Evolutionary conservation across 1,284 basidiomycete genomes (phyloP), one percentile per base, ranked within the genome.

Genomic region (Meira nashicola): DNA sequence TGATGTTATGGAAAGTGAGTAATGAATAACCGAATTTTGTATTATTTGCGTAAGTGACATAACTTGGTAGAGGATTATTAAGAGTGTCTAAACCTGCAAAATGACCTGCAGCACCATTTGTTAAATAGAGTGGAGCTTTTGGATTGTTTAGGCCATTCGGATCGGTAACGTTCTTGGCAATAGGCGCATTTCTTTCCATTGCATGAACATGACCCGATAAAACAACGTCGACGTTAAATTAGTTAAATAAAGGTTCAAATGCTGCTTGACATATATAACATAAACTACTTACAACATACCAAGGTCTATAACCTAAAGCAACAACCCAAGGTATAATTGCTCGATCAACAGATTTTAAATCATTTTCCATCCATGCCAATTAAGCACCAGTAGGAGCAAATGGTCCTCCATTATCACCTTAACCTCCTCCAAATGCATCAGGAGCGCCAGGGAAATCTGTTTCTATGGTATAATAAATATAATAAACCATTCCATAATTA

Each of bases 251-350:
- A 15, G 59, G 58, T 62, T 79, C 79, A 40, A 80, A 79, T 2
- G 78, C 76, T 15, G 65, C 28, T 59, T 78, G 76, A 64, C 80
- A 72, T 52, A 70, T 60, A 10, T 52, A 64, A 69, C 70, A 79
- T 49, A 65, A 53, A 54, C 64, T 60, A 54, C 58, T 56, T 10
- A 44, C 49, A 39, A 49, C 37, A 37, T 56, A 56, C 55, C 55
- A 56, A 33, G 55, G 55, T 51, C 55, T 57, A 60, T 80, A 79
- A 21, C 73, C 78, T 40, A 73, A 61, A 19, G 69, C 78, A 41
- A 80, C 55, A 38, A 80, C 71, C 79, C 79, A 80, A 9, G 79
- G 79, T 1, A 79, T 80, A 59, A 78, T 69, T 14, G 15, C 65
- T 28, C 79, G 70, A 64, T 80, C 72, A 14, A 80, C 77, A 2